Base-by-base conservation (phyloP, 1,284 basidiomycete genomes). In the Apiotrichum montevideense region DNA sequence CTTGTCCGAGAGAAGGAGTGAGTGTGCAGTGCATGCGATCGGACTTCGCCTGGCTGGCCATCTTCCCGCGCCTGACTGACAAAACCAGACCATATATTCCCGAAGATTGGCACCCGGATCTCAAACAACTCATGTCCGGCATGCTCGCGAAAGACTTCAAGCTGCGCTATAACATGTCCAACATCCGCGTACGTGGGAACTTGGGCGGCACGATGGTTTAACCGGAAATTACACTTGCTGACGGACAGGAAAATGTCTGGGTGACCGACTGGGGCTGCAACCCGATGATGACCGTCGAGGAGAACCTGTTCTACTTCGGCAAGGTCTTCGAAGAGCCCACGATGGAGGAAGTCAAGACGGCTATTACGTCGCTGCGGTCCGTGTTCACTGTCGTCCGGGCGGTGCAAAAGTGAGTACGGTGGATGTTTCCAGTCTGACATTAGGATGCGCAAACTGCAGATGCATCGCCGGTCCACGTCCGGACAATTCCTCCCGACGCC, bases 1-100 rank as follows among this genome's bases (percentile, higher is more conserved):
- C 62, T 76, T 13, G 81, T 83, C 58, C 71, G 74, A 52, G 71
- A 75, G 37, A 68, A 78, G 54, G 69, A 74, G 79, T 79, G 42
- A 62, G 76, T 71, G 5, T 15, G 10, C 6, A 11, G 13, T 39
- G 21, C 21, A 21, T 21, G 21, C 21, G 21, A 21, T 21, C 21
- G 21, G 21, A 21, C 21, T 21, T 21, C 21, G 21, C 21, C 21
- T 21, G 21, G 21, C 21, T 21, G 21, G 21, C 21, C 21, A 21
- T 21, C 21, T 21, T 21, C 21, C 21, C 13, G 37, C 37, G 37
- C 37, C 13, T 6, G 33, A 39, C 21, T 13, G 13, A 51, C 52
- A 41, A 54, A 49, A 8, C 4, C 46, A 75, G 73, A n/a, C 72
- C 73, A 1, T 50, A 56, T 14, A 67, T 78, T 13, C 75, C 75